phyloP scores from a whole-genome alignment of 371 early-diverging fungal genomes.

The Lichtheimia corymbifera region DNA sequence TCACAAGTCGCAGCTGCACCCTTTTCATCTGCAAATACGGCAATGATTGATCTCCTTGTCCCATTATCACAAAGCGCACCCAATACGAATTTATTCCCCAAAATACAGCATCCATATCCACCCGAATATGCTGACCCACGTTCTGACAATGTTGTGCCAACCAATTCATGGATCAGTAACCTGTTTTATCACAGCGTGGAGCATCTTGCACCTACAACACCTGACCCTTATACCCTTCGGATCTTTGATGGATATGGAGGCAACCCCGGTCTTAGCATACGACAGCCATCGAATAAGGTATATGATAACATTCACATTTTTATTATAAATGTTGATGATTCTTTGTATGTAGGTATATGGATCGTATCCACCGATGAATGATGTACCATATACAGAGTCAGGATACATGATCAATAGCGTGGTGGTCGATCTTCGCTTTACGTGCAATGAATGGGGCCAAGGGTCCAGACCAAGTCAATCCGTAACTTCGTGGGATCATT shows the following conservation, averaged over 20 bases:
- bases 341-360: conserved; percentile 24
- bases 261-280: conserved; percentile 42
- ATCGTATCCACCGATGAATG: conserved; percentile 37
- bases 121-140: conserved; percentile 33
- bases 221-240: conserved; percentile 49
- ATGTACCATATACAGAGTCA: conserved; percentile 36
- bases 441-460: conserved; percentile 37
- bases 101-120: conserved; percentile 30
- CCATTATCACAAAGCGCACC: conserved; percentile 7
- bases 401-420: conserved; percentile 46
- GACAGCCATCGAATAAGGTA: conserved; percentile 18
- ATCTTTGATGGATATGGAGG: conserved; percentile 44
- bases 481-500: conserved; percentile 39
- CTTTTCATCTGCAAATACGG: neutral
- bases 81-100: neutral
- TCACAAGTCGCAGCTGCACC: neutral
- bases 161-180: conserved; percentile 52
- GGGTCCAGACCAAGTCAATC: conserved; percentile 12
- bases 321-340: neutral
- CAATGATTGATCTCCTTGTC: conserved; percentile 7
- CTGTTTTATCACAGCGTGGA: conserved; percentile 45
- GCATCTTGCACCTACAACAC: conserved; percentile 42
- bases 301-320: neutral
- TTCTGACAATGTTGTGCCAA: conserved; percentile 32
- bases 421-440: conserved; percentile 39